These are phyloP conservation scores for Monocercomonoides exilis DNA, from an alignment of 78 protist species.

Conservation along the genomic window DNA sequence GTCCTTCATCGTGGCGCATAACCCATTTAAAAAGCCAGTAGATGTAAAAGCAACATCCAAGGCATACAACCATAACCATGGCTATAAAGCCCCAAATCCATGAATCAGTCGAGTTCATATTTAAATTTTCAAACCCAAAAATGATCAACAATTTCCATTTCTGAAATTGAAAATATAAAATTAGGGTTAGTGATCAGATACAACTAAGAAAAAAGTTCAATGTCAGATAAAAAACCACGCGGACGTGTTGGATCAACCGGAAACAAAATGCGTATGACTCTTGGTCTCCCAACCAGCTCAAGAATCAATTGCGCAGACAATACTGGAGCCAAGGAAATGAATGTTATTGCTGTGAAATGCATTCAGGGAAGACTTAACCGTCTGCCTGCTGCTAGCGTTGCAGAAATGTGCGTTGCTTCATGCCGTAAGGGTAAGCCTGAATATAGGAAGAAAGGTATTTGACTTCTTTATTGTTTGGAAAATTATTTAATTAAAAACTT, in stretches of 20 bases:
- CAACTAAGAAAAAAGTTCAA: too few species aligned
- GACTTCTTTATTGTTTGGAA: background rate
- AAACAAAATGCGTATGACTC: conserved; percentile 68
- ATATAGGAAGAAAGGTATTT: conserved; percentile 84
- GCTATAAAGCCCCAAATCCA: background rate
- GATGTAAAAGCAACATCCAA: background rate
- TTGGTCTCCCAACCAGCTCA: conserved; percentile 86
- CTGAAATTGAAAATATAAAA: too few species aligned
- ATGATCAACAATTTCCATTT: too few species aligned
- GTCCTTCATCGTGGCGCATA: conserved; percentile 11
- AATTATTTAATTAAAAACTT: background rate
- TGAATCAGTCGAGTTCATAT: background rate
- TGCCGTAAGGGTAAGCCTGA: conserved; percentile 99
- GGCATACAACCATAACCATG: background rate
- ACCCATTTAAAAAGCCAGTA: conserved; percentile 7
- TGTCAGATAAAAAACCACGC: background rate
- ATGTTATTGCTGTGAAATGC: conserved; percentile 92
- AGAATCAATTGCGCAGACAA: conserved; percentile 99
- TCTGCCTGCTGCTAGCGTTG: conserved; percentile 89
- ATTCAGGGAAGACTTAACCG: conserved; percentile 86
- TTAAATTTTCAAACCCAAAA: too few species aligned
- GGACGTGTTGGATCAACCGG: conserved; percentile 63
- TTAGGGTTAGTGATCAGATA: too few species aligned
- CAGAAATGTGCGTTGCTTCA: conserved; percentile 90
- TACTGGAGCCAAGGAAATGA: conserved; percentile 98